Base-by-base conservation (phyloP, 345 rosid genomes). In the Brassica nigra region DNA sequence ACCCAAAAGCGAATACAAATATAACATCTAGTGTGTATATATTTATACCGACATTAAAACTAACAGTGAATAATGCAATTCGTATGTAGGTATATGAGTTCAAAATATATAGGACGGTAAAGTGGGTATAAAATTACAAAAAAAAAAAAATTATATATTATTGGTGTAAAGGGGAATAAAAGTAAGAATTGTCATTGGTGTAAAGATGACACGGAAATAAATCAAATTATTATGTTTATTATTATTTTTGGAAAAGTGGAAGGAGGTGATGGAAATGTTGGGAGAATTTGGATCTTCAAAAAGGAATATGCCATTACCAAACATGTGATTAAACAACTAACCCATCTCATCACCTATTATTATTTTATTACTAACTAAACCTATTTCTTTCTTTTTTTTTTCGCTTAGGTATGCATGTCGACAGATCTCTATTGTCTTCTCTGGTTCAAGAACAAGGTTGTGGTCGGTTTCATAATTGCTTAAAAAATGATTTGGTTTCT, bases 281-380 rank as follows among this genome's bases (percentile, higher is more conserved):
- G 76, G 80, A 66, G 80, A 81, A 76, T 81, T 76, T 71, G 84
- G 84, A 81, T 81, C 77, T 81, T 81, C 65, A 4, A 42, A 80
- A 80, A 31, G 77, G 84, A 81, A 81, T 81, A 81, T 81, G 80
- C 84, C 80, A 80, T 75, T 74, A 67, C 82, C 79, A 80, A 68
- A 77, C 75, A 76, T 76, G 83, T 76, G 80, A 70, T 70, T 64
- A 63, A 70, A 23, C 55, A 42, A 72, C 59, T 34, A 74, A 68
- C 12, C 61, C 76, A 75, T 55, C 54, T 75, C 80, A 52, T 39
- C 47, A 70, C 15, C 12, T 16, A 36, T 54, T 16, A 36, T 54
- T 68, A 74, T 18, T 67, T 44, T 68, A 37, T 44, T 68, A 37
- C 67, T 72, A 59, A 39, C 64, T n/a, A 58, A 73, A 20, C 23